Evolutionary conservation across 2,329 filamentous ascomycete species (phyloP), one percentile per base, ranked within the genome.

Genomic region (Monosporascus ibericus): DNA sequence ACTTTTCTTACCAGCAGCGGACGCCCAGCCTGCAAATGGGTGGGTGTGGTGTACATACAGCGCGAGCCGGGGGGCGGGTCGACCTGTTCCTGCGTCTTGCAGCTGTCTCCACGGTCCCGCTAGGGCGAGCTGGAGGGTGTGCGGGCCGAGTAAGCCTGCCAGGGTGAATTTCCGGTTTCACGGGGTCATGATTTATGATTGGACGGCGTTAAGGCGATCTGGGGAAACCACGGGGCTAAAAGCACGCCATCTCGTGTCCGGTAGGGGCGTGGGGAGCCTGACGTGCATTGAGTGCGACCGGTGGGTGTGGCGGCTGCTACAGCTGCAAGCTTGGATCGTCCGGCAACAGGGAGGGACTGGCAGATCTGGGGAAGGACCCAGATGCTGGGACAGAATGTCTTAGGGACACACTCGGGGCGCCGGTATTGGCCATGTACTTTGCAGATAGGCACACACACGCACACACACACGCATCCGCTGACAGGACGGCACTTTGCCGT

Each of bases 121-220:
- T 63, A 27, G 24, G 60, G 62, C 61, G 60, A 59, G 61, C 59
- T 58, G 57, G 58, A 55, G 52, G 53, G 54, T 54, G 61, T 62
- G 54, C 59, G 54, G 59, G 48, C 51, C 44, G 51, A 47, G 58
- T 55, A 48, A 44, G 59, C 54, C 59, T 58, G 55, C 48, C 55
- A 54, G 58, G 58, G 55, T 39, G 46, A 49, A 55, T 67, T 67
- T 63, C 67, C 60, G 70, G 67, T 74, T 74, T 72, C 68, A 76
- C 68, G 71, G 72, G 65, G 60, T 71, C 70, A 78, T 69, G 76
- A 74, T 61, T 72, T 71, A 76, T 81, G 77, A 81, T 81, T 81
- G 78, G 78, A 72, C 60, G 63, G 64, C 54, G 51, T 50, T 60
- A 22, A 57, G 64, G 65, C 57, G 62, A 64, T 64, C 63, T 67